These are phyloP conservation scores for Lachnellula suecica DNA, from an alignment of 2,329 filamentous ascomycete genomes.

Conservation along the genomic window DNA sequence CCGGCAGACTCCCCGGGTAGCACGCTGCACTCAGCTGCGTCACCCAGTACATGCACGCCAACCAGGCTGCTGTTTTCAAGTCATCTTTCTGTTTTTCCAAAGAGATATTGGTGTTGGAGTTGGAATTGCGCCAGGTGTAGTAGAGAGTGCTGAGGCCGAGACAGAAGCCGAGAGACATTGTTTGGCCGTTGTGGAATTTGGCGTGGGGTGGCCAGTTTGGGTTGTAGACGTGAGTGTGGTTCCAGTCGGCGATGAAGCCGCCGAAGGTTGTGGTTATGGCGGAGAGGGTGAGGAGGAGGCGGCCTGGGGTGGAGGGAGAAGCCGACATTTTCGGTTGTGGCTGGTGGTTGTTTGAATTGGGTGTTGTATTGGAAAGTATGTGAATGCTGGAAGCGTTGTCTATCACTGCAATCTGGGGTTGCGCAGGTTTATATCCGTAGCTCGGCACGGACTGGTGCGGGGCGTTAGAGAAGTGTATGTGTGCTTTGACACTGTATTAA, in stretches of 20 bases:
- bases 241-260: slow-evolving; percentile 36
- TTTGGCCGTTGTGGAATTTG: slow-evolving; percentile 52
- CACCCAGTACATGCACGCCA: slow-evolving; percentile 44
- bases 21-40: slow-evolving; percentile 43
- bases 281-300: slow-evolving; percentile 21
- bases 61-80: slow-evolving; percentile 33
- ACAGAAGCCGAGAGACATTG: slow-evolving; percentile 45
- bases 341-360: neutral
- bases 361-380: too few species aligned
- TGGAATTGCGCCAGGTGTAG: slow-evolving; percentile 31
- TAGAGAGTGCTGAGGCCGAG: slow-evolving; percentile 40
- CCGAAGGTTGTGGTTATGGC: slow-evolving; percentile 21
- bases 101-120: slow-evolving; percentile 5
- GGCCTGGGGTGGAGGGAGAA: slow-evolving; percentile 3
- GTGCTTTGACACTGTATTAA: too few species aligned
- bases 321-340: too few species aligned
- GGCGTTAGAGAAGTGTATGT: too few species aligned
- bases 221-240: slow-evolving; percentile 47
- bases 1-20: slow-evolving; percentile 43
- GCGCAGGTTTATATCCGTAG: too few species aligned
- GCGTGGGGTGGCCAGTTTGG: slow-evolving; percentile 50
- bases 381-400: too few species aligned
- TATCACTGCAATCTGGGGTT: too few species aligned
- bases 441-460: too few species aligned
- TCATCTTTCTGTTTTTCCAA: slow-evolving; percentile 22